These are phyloP conservation scores for Ophiocordyceps polyrhachis-furcata DNA, from an alignment of 2,329 filamentous ascomycete genomes.

Conservation along the genomic window DNA sequence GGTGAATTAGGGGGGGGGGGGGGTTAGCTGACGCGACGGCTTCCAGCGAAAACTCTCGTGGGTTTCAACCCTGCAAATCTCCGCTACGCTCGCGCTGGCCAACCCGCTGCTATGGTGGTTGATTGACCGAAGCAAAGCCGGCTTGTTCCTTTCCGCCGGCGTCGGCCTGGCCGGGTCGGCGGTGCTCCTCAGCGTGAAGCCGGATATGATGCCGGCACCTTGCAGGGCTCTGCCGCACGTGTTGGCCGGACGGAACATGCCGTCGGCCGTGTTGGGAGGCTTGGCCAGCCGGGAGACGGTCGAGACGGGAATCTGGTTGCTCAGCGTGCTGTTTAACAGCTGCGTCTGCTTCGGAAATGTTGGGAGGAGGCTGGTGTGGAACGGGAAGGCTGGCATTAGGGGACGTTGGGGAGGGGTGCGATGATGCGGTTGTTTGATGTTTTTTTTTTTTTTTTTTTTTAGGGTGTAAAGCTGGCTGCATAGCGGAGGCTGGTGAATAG, in stretches of 20 bases:
- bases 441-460: too few relatives aligned
- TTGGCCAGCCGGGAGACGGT: slow-evolving; percentile 43
- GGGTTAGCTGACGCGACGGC: background rate
- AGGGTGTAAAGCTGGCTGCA: too few relatives aligned
- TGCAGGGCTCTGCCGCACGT: slow-evolving; percentile 19
- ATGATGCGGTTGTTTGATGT: too few relatives aligned
- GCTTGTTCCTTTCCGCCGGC: slow-evolving; percentile 58
- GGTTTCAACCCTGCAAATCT: slow-evolving; percentile 88
- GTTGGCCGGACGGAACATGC: background rate
- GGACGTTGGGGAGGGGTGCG: slow-evolving; percentile 27
- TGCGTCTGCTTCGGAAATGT: slow-evolving; percentile 95
- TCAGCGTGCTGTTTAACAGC: slow-evolving; percentile 87
- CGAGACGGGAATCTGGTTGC: slow-evolving; percentile 69
- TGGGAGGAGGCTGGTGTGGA: slow-evolving; percentile 55
- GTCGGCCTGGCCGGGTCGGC: slow-evolving; percentile 60
- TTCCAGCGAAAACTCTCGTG: slow-evolving; percentile 69
- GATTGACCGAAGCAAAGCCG: slow-evolving; percentile 74
- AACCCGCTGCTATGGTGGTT: slow-evolving; percentile 95
- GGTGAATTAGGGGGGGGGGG: too few relatives aligned
- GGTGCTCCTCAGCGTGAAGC: slow-evolving; percentile 55
- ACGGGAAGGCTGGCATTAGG: slow-evolving; percentile 13
- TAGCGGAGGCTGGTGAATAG: too few relatives aligned
- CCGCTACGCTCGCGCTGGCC: slow-evolving; percentile 69
- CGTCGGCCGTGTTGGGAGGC: slow-evolving; percentile 21
- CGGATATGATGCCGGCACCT: slow-evolving; percentile 58